phyloP scores from a whole-genome alignment of 495 filamentous ascomycete genomes.

The Penicillium bovifimosum region DNA sequence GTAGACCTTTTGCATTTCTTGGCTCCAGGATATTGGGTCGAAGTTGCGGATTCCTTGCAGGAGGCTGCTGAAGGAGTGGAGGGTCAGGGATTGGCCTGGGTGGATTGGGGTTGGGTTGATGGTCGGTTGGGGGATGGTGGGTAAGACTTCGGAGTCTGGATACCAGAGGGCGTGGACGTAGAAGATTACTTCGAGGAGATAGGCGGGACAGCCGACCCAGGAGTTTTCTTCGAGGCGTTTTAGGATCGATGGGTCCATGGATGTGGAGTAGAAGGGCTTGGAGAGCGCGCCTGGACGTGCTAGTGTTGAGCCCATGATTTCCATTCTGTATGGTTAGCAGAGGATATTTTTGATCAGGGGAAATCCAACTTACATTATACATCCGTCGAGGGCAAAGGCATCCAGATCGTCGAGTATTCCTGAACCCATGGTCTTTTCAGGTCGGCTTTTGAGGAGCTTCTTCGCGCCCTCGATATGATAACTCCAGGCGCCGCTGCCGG shows the following conservation, averaged over 20 bases:
- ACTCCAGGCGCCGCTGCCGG: constrained; percentile 43
- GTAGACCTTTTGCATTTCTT: constrained; percentile 38
- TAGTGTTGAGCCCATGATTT: constrained; percentile 47
- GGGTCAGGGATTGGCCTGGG: constrained; percentile 23
- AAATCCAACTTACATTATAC: constrained; percentile 33
- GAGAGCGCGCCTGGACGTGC: constrained; percentile 41
- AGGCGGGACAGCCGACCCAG: constrained; percentile 45
- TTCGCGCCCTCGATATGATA: constrained; percentile 46
- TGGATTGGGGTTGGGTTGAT: constrained; percentile 25
- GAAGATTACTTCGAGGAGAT: constrained; percentile 45
- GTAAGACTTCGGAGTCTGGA: constrained; percentile 23
- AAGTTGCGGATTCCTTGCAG: constrained; percentile 42
- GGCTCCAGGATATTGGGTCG: constrained; percentile 38
- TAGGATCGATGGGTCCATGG: constrained; percentile 38
- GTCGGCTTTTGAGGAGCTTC: constrained; percentile 32
- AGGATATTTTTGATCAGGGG: background rate
- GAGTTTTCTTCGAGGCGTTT: constrained; percentile 44
- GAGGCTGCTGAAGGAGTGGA: constrained; percentile 32
- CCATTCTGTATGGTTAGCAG: constrained; percentile 26
- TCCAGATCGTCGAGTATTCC: constrained; percentile 36
- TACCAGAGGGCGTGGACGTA: constrained; percentile 42
- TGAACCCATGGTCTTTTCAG: constrained; percentile 17
- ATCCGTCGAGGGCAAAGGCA: constrained; percentile 39
- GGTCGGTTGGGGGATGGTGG: constrained; percentile 24
- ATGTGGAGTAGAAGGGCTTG: constrained; percentile 38